These are phyloP conservation scores for Yamadazyma phyllophila DNA, from an alignment of 805 yeast species.

Conservation along the genomic window DNA sequence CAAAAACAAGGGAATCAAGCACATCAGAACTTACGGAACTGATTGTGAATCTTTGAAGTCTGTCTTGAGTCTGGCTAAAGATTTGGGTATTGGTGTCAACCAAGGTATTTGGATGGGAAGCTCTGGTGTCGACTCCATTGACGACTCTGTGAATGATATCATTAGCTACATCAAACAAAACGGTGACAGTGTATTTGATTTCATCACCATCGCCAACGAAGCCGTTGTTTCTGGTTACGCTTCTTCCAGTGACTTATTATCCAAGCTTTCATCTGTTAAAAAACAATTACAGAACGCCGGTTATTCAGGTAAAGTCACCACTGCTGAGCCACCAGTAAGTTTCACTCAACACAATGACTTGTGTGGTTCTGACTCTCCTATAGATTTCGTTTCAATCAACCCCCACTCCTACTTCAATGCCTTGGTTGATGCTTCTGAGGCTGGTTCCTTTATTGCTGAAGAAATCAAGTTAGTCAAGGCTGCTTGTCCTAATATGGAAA, in stretches of 20 bases:
- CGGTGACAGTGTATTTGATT: conserved; percentile 73
- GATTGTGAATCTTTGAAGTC: conserved; percentile 74
- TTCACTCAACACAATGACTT: conserved; percentile 62
- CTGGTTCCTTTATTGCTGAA: conserved; percentile 68
- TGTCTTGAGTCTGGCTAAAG: conserved; percentile 57
- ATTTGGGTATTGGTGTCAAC: conserved; percentile 67
- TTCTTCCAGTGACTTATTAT: conserved; percentile 58
- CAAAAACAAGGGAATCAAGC: conserved; percentile 56
- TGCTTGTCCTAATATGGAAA: conserved; percentile 54
- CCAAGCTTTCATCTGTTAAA: conserved; percentile 66
- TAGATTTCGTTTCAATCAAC: conserved; percentile 84
- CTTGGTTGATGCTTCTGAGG: conserved; percentile 54
- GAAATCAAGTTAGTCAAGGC: conserved; percentile 56
- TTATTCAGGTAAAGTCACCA: conserved; percentile 70
- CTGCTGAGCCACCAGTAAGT: conserved; percentile 86
- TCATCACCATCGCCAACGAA: conserved; percentile 84
- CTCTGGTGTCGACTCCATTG: conserved; percentile 69
- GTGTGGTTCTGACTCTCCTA: conserved; percentile 59
- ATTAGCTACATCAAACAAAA: conserved; percentile 47
- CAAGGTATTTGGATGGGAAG: conserved; percentile 83
- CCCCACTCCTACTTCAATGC: conserved; percentile 83
- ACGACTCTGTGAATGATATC: conserved; percentile 52
- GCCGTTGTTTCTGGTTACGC: conserved; percentile 66
- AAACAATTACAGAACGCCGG: conserved; percentile 62
- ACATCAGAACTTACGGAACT: conserved; percentile 79